Evolutionary conservation across 345 rosid genomes (phyloP).

Genomic region (Dovyalis caffra): DNA sequence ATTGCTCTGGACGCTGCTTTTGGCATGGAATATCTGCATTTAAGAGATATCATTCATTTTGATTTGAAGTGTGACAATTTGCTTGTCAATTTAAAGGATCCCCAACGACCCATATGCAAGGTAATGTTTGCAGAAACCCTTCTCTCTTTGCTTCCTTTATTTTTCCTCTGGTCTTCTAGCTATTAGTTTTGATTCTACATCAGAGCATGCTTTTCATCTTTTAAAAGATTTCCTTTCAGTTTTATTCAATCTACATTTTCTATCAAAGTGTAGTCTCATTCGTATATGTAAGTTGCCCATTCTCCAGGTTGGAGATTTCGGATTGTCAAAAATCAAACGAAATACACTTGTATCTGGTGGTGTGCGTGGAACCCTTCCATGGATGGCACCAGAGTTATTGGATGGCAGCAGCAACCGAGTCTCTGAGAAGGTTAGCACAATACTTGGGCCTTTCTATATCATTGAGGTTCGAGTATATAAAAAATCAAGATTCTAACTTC

Average conservation of each 20-base stretch:
- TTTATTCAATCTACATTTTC: background rate
- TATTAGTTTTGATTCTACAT: background rate
- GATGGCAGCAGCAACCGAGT: slow-evolving; percentile 76
- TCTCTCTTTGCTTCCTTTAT: background rate
- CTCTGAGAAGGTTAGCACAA: slow-evolving; percentile 67
- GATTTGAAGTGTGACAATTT: slow-evolving; percentile 96
- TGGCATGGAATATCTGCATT: slow-evolving; percentile 95
- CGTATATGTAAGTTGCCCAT: background rate
- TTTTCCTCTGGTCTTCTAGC: background rate
- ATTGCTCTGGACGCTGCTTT: slow-evolving; percentile 85
- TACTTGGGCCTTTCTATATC: background rate
- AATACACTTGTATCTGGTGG: slow-evolving; percentile 92
- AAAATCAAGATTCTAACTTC: background rate
- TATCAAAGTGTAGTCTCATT: background rate
- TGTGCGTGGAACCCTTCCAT: slow-evolving; percentile 93
- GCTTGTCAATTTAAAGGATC: slow-evolving; percentile 81
- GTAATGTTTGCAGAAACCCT: slow-evolving; percentile 29
- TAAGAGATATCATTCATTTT: slow-evolving; percentile 82
- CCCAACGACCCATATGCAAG: slow-evolving; percentile 94
- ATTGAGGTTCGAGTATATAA: background rate
- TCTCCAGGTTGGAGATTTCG: slow-evolving; percentile 88
- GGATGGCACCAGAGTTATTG: slow-evolving; percentile 96
- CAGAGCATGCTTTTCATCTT: background rate
- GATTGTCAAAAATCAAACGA: slow-evolving; percentile 84
- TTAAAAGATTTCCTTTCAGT: background rate